phyloP scores from a whole-genome alignment of 1,284 basidiomycete species.

The Fistulinella cinereoalba region DNA sequence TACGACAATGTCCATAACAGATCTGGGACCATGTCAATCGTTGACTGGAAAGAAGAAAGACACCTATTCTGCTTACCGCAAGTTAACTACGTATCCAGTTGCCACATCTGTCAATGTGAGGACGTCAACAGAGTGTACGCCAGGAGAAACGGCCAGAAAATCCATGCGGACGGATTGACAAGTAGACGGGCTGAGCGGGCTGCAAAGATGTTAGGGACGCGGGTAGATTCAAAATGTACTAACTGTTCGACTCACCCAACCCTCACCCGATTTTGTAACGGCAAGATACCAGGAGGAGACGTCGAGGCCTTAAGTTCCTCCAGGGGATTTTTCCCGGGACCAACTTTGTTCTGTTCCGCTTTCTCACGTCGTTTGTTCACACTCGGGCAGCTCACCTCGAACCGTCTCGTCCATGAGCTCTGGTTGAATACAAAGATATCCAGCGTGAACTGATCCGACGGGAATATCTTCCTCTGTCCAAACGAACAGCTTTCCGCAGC shows the following conservation, averaged over 20 bases:
- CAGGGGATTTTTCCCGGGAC: constrained; percentile 8
- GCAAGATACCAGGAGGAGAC: constrained; percentile 60
- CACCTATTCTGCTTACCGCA: constrained; percentile 48
- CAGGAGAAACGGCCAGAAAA: constrained; percentile 77
- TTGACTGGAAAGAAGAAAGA: not conserved
- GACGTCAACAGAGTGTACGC: constrained; percentile 74
- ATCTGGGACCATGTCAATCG: constrained; percentile 38
- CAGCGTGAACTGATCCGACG: constrained; percentile 74
- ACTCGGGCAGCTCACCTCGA: constrained; percentile 72
- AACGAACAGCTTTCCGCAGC: constrained; percentile 17
- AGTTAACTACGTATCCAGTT: constrained; percentile 67
- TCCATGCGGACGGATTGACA: constrained; percentile 86
- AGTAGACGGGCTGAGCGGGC: constrained; percentile 75
- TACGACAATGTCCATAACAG: constrained; percentile 65
- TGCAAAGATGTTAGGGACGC: constrained; percentile 31
- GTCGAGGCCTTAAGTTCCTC: constrained; percentile 38
- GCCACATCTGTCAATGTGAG: constrained; percentile 74
- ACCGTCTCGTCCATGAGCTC: constrained; percentile 71
- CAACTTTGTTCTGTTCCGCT: constrained; percentile 30
- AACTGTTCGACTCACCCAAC: constrained; percentile 60
- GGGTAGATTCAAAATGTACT: not conserved
- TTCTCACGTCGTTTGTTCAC: constrained; percentile 43
- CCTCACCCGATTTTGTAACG: constrained; percentile 78
- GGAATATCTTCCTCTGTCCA: constrained; percentile 52
- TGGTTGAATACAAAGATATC: constrained; percentile 90